These are phyloP conservation scores for Pleodorina starrii DNA, from an alignment of 139 green algal genomes.

Conservation along the genomic window DNA sequence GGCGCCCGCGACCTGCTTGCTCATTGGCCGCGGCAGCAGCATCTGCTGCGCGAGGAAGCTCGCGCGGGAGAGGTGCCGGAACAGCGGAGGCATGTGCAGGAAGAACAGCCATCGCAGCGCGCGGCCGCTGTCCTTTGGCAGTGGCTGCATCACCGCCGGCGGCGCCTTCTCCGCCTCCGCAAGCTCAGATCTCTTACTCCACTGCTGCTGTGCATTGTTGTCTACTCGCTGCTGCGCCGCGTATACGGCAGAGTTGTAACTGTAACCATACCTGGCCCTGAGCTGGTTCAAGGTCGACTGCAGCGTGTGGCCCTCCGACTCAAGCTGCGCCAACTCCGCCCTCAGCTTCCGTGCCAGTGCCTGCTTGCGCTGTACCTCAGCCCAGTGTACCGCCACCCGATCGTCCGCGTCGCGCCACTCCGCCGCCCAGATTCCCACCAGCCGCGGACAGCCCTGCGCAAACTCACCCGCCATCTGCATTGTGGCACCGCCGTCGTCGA, in stretches of 20 bases:
- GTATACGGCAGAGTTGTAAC: not conserved
- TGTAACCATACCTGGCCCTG: not conserved
- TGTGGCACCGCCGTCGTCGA: slow-evolving; percentile 33
- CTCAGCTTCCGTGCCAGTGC: not conserved
- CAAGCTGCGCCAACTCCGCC: not conserved
- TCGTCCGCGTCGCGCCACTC: slow-evolving; percentile 46
- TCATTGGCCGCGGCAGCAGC: slow-evolving; percentile 54
- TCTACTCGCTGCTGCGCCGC: not conserved
- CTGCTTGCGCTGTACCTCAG: slow-evolving; percentile 63
- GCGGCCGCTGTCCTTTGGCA: slow-evolving; percentile 22
- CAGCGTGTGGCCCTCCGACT: not conserved
- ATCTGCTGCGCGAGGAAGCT: slow-evolving; percentile 69
- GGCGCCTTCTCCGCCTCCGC: slow-evolving; percentile 42
- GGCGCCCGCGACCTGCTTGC: not conserved
- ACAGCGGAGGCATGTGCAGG: slow-evolving; percentile 63
- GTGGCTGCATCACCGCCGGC: slow-evolving; percentile 59
- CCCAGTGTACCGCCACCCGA: slow-evolving; percentile 55
- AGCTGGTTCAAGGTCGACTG: no score
- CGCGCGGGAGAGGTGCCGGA: slow-evolving; percentile 58
- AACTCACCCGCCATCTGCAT: slow-evolving; percentile 55
- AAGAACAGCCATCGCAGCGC: slow-evolving; percentile 67
- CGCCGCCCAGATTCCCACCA: slow-evolving; percentile 34
- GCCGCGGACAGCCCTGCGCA: not conserved
- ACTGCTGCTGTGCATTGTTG: no score
- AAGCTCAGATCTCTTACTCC: not conserved